Percentiles rank a stretch among this genome's conserved stretches.
Evolutionary conservation across 164 flowering plant species (phyloP).

Genomic region (Platanus orientalis): DNA sequence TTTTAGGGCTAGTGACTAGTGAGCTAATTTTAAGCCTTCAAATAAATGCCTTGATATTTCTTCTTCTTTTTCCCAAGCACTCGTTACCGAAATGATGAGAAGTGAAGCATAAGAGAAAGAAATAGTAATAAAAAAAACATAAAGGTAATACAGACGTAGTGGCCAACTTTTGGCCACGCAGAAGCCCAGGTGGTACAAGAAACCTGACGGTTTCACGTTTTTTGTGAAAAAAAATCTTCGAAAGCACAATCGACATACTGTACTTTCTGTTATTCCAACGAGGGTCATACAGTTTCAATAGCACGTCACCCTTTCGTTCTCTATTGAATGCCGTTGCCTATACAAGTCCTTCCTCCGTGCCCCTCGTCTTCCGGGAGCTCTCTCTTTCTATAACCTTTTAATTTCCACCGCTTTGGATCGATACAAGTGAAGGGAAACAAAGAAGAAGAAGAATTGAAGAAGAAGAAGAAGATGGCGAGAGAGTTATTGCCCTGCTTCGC

Average conservation of each 20-base stretch:
- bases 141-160: too few relatives aligned
- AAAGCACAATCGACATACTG: conserved; percentile 4
- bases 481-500: conserved; percentile 49
- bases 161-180: neutral
- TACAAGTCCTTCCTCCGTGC: neutral
- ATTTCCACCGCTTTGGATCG: too few relatives aligned
- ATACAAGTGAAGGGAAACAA: neutral
- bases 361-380: neutral
- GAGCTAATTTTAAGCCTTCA: too few relatives aligned
- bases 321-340: too few relatives aligned
- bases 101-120: neutral
- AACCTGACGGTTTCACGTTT: conserved; percentile 15
- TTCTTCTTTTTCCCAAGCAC: too few relatives aligned
- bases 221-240: neutral
- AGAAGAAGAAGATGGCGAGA: conserved; percentile 12
- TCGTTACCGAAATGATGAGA: too few relatives aligned
- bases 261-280: conserved; percentile 2
- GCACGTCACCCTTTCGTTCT: conserved; percentile 7
- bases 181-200: conserved; percentile 18
- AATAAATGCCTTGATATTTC: too few relatives aligned
- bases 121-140: neutral
- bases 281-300: neutral
- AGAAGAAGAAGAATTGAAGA: neutral
- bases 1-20: too few relatives aligned
- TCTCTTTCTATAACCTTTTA: neutral